phyloP scores from a whole-genome alignment of 768 basidiomycete genomes.

The Albatrellus ellisii region DNA sequence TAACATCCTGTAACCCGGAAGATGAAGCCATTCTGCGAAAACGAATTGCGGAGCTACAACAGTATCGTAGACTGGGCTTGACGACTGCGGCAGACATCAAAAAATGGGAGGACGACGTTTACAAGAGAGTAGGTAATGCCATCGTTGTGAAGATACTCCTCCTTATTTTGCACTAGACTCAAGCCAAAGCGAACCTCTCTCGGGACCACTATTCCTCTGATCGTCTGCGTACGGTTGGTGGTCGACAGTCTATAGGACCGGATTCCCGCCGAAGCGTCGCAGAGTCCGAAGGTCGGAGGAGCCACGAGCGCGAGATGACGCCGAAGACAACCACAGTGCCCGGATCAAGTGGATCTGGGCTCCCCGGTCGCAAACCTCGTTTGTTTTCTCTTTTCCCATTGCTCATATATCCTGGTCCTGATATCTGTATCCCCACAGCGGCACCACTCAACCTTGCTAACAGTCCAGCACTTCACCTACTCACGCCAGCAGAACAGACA shows the following conservation, averaged over 20 bases:
- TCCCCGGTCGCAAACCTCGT: slow-evolving; percentile 31
- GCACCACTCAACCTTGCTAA: slow-evolving; percentile 83
- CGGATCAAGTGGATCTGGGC: slow-evolving; percentile 19
- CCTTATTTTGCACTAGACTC: slow-evolving; percentile 34
- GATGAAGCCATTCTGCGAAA: slow-evolving; percentile 84
- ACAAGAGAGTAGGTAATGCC: slow-evolving; percentile 47
- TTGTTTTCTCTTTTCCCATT: slow-evolving; percentile 12
- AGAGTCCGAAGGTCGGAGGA: slow-evolving; percentile 39
- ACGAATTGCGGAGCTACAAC: slow-evolving; percentile 83
- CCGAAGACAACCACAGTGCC: slow-evolving; percentile 29
- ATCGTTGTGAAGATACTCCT: slow-evolving; percentile 4
- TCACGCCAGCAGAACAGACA: slow-evolving; percentile 76
- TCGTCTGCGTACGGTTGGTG: slow-evolving; percentile 31
- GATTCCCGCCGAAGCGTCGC: slow-evolving; percentile 37
- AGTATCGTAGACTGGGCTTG: slow-evolving; percentile 78
- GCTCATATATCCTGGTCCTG: not conserved
- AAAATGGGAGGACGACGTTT: slow-evolving; percentile 67
- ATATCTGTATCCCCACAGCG: slow-evolving; percentile 19
- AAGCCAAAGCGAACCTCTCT: slow-evolving; percentile 42
- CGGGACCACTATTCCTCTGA: slow-evolving; percentile 47
- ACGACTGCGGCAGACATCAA: slow-evolving; percentile 82
- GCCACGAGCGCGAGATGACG: slow-evolving; percentile 48
- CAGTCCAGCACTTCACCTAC: slow-evolving; percentile 78
- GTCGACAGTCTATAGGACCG: slow-evolving; percentile 40
- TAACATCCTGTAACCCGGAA: slow-evolving; percentile 19